Evolutionary conservation across 1,284 basidiomycete species (phyloP), one percentile per base, ranked within the genome.

Genomic region (Xerocomus nothofagi): DNA sequence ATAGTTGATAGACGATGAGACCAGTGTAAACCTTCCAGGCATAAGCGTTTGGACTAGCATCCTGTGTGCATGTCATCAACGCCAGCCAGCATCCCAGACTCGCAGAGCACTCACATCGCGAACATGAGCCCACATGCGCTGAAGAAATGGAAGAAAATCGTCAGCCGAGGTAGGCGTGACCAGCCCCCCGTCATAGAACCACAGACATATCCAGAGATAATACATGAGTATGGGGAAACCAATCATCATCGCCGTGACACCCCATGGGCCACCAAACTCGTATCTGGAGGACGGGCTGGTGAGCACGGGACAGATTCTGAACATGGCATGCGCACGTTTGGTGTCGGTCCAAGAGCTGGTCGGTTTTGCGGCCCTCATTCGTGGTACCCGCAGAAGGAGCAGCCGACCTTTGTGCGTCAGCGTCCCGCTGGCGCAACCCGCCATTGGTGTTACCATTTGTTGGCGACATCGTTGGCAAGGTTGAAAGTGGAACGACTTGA

Each of bases 181-280:
- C 36, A 97, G 75, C 60, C 81, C 78, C 46, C 96, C 96, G 58
- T 98, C 88, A 68, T 98, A 95, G 72, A 94, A 97, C 83, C 91
- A 94, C 33, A 98, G 79, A 65, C 97, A 99, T 59, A 94, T 93
- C 92, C 93, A 98, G 58, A 99, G 83, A 74, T 99, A 99, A 73
- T 98, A 98, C 95, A 94, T 93, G 55, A 92, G 78, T 32, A 86
- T 70, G 0, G 96, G 96, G 71, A 99, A 99, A 45, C 90, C 85
- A 26, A 87, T 78, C 90, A 99, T 99, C 77, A 99, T 98, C 26
- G 88, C 89, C 10, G 85, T 73, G 36, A 95, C 93, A 40, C 97
- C 96, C 72, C 79, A 77, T 37, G 96, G 95, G 8, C 96, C 96
- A 58, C 96, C 97, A 63, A 99, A 99, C 72, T 99, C 95, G 73